These are phyloP conservation scores for Raffaelea ambrosiae DNA, from an alignment of 2,329 filamentous ascomycete species.

Conservation along the genomic window DNA sequence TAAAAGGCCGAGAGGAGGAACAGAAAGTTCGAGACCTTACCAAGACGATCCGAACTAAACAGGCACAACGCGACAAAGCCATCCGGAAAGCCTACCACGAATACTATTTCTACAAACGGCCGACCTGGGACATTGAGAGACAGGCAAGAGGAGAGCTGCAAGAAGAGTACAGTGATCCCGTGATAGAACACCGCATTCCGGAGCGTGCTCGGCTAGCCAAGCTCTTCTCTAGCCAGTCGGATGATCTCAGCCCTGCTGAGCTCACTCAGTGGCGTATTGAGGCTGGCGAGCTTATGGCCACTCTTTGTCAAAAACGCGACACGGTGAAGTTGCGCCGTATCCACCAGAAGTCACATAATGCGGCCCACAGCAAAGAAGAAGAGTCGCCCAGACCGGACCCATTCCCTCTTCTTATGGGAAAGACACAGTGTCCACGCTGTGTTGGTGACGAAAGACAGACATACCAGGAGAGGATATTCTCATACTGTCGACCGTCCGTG, in stretches of 20 bases:
- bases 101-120: too few species aligned
- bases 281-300: constrained; percentile 1
- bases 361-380: too few species aligned
- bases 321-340: background rate
- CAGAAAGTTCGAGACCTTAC: too few species aligned
- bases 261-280: constrained; percentile 1
- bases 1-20: too few species aligned
- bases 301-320: constrained; percentile 1
- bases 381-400: too few species aligned
- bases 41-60: too few species aligned
- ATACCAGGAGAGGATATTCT: background rate
- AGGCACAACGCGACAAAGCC: too few species aligned
- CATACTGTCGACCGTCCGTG: too few species aligned
- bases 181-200: background rate
- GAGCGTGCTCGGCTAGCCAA: background rate
- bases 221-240: constrained; percentile 1
- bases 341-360: background rate
- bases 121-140: too few species aligned
- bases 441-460: background rate
- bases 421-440: background rate
- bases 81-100: too few species aligned
- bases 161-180: too few species aligned
- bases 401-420: constrained; percentile 1
- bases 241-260: background rate
- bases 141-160: too few species aligned